phyloP scores from a whole-genome alignment of 805 yeast genomes.

The Schizosaccharomyces pombe region DNA sequence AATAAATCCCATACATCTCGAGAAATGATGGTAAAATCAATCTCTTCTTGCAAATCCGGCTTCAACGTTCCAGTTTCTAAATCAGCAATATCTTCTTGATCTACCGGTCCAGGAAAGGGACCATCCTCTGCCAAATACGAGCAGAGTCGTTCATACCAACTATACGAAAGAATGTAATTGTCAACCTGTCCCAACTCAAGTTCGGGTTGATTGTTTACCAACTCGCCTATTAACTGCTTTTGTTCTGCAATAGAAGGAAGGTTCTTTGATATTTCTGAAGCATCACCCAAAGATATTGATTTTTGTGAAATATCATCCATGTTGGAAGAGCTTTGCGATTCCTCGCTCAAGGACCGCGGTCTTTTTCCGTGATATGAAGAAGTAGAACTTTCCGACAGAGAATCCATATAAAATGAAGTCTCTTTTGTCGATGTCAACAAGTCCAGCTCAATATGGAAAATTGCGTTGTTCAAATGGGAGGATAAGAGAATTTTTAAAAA shows the following conservation, averaged over 20 bases:
- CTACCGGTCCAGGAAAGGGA: conserved; percentile 7
- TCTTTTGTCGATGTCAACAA: too few species aligned
- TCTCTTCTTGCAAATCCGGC: conserved; percentile 2
- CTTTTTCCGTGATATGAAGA: conserved; percentile 1
- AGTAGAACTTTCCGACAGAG: neutral
- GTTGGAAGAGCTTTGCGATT: neutral
- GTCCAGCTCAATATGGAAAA: too few species aligned
- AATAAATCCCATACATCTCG: conserved; percentile 8
- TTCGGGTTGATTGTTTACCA: neutral
- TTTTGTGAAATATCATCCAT: neutral
- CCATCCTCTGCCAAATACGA: neutral
- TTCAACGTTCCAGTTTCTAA: neutral
- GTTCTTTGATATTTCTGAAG: neutral
- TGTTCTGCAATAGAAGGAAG: neutral
- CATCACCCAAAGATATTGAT: neutral
- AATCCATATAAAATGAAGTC: neutral
- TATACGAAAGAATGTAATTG: neutral
- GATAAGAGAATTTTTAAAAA: too few species aligned
- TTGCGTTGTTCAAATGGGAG: too few species aligned
- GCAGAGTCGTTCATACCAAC: neutral
- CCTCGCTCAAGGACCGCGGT: neutral
- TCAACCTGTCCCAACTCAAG: neutral
- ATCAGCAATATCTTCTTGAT: conserved; percentile 8
- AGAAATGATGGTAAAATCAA: conserved; percentile 8
- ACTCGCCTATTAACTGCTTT: neutral